Evolutionary conservation across 208 protist genomes (phyloP).

Genomic region (Leishmania guyanensis): DNA sequence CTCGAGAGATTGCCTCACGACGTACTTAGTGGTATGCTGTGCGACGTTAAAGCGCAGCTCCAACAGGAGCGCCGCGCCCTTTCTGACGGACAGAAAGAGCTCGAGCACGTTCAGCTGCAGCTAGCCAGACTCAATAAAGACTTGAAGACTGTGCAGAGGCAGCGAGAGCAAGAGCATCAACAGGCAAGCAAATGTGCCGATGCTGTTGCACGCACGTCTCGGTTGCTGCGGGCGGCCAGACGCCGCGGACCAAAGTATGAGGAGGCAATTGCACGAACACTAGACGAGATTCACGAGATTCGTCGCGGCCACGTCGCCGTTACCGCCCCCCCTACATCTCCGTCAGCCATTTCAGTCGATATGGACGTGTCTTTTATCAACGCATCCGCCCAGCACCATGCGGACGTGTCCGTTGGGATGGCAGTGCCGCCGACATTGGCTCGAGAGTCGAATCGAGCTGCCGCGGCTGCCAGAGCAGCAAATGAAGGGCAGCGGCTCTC

Average conservation of each 20-base stretch:
- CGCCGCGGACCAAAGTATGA: constrained; percentile 3
- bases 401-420: not conserved
- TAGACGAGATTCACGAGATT: constrained; percentile 1
- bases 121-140: not conserved
- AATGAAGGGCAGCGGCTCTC: constrained; percentile 6
- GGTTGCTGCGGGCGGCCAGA: constrained; percentile 1
- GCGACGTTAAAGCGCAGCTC: constrained; percentile 9
- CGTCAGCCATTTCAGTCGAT: not conserved
- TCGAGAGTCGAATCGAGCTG: not conserved
- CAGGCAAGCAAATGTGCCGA: not conserved
- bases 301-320: not conserved
- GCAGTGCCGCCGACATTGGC: not conserved
- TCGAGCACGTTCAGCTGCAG: not conserved
- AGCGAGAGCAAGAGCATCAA: not conserved
- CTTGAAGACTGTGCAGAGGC: not conserved
- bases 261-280: constrained; percentile 4
- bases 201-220: not conserved
- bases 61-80: constrained; percentile 1
- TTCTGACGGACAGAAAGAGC: not conserved
- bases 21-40: constrained; percentile 83
- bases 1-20: constrained; percentile 19
- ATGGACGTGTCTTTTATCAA: not conserved
- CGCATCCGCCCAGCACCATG: not conserved
- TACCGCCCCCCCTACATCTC: not conserved
- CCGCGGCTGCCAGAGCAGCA: not conserved